These are phyloP conservation scores for Scytalidium lignicola DNA, from an alignment of 2,329 filamentous ascomycete genomes.

Conservation along the genomic window DNA sequence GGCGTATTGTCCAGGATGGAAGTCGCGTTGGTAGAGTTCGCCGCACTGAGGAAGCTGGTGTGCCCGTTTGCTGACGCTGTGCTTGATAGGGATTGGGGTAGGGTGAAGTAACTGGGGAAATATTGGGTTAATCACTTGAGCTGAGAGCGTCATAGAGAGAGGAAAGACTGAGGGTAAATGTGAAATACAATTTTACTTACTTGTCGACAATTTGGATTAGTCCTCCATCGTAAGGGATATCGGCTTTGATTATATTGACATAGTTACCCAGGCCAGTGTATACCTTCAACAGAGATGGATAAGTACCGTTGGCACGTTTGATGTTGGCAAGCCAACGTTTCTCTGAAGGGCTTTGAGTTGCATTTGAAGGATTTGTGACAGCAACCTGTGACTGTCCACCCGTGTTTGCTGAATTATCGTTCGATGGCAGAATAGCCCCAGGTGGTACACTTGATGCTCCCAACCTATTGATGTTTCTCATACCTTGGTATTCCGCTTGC, in stretches of 20 bases:
- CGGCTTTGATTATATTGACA: slow-evolving; percentile 20
- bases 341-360: no score
- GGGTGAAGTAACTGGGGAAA: slow-evolving; percentile 10
- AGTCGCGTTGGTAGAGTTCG: slow-evolving; percentile 30
- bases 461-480: no score
- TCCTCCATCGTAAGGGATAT: slow-evolving; percentile 20
- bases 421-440: no score
- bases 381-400: no score
- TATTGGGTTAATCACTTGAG: slow-evolving; percentile 4
- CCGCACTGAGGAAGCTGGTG: slow-evolving; percentile 26
- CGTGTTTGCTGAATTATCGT: no score
- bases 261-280: slow-evolving; percentile 18
- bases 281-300: no score
- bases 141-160: no score
- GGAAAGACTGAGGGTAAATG: neutral
- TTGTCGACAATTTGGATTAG: slow-evolving; percentile 21
- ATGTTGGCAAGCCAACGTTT: no score
- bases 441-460: no score
- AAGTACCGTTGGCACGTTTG: no score
- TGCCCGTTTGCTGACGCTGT: slow-evolving; percentile 20
- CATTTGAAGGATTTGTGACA: no score
- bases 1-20: slow-evolving; percentile 25
- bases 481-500: no score
- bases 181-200: slow-evolving; percentile 14
- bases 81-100: slow-evolving; percentile 1